Percentiles rank a stretch among this genome's conserved stretches.
Evolutionary conservation across 352 stramenopile genomes (phyloP).

Genomic region (Nothophytophthora sp.): DNA sequence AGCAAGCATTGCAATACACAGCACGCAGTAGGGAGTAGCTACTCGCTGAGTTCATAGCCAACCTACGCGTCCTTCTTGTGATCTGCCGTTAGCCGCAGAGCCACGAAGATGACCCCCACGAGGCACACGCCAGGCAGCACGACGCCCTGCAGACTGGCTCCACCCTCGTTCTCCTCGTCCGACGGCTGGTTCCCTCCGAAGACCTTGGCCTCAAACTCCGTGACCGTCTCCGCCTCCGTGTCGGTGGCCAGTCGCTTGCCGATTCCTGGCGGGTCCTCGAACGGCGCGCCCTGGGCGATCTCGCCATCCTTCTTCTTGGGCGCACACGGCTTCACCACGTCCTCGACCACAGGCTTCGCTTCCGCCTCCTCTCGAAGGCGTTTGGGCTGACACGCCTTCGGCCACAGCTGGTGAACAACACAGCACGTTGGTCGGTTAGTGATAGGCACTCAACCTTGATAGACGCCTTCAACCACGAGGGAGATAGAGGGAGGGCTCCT

Average conservation of each 20-base stretch:
- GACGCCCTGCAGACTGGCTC: conserved; percentile 29
- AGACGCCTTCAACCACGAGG: neutral
- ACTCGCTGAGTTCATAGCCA: too few species aligned
- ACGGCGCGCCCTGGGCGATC: conserved; percentile 25
- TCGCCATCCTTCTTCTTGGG: conserved; percentile 57
- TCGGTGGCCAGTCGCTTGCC: conserved; percentile 42
- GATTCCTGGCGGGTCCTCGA: conserved; percentile 68
- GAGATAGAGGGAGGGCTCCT: conserved; percentile 1
- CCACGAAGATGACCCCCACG: conserved; percentile 48
- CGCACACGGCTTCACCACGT: conserved; percentile 66
- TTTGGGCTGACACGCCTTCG: conserved; percentile 60
- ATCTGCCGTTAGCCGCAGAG: conserved; percentile 56
- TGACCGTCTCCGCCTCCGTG: conserved; percentile 32
- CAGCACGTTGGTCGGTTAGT: too few species aligned
- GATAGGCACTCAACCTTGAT: neutral
- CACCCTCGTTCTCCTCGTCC: conserved; percentile 12
- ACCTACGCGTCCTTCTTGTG: conserved; percentile 84
- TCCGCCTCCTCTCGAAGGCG: conserved; percentile 53
- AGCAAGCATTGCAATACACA: conserved; percentile 14
- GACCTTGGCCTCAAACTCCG: conserved; percentile 40
- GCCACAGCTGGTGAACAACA: conserved; percentile 28
- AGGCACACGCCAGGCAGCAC: conserved; percentile 58
- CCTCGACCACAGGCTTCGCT: conserved; percentile 31
- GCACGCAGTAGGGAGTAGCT: too few species aligned
- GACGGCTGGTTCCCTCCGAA: conserved; percentile 31